A percentile compares a stretch with the other conserved stretches of the same genome.
These are phyloP conservation scores for Termitomyces sp. DNA, from an alignment of 768 basidiomycete genomes.

Conservation along the genomic window DNA sequence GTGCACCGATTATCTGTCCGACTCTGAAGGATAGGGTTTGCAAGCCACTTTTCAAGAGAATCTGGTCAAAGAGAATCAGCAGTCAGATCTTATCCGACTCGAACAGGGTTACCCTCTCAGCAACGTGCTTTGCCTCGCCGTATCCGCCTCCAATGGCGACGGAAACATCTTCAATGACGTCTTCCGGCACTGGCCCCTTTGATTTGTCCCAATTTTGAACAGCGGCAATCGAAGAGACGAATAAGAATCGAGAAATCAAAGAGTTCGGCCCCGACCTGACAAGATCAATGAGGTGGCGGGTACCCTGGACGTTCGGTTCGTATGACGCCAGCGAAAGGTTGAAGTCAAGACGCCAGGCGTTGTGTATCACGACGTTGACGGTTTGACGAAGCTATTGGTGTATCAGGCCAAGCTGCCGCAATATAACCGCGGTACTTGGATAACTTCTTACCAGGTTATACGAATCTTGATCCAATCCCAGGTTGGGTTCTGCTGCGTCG, in stretches of 20 bases:
- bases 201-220: conserved; percentile 16
- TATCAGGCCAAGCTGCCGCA: background rate
- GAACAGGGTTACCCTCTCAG: conserved; percentile 22
- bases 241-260: conserved; percentile 19
- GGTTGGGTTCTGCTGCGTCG: conserved; percentile 9
- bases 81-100: background rate
- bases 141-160: conserved; percentile 24
- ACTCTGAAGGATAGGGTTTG: conserved; percentile 26
- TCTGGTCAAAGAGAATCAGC: conserved; percentile 12
- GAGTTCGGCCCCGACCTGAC: conserved; percentile 15
- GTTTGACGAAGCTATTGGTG: conserved; percentile 17
- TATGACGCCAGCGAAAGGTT: conserved; percentile 31
- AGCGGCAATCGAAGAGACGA: conserved; percentile 26
- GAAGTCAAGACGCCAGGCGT: conserved; percentile 38
- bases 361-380: conserved; percentile 26
- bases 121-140: conserved; percentile 28
- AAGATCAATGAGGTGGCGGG: conserved; percentile 25
- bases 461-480: conserved; percentile 8
- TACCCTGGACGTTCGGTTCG: conserved; percentile 28
- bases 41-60: conserved; percentile 24
- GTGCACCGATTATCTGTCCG: conserved; percentile 30
- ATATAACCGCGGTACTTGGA: background rate
- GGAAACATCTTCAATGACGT: conserved; percentile 18
- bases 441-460: conserved; percentile 3
- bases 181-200: conserved; percentile 26